Evolutionary conservation across 1,139 yeast species (phyloP).

Genomic region (Tardiomyces digboiensis): DNA sequence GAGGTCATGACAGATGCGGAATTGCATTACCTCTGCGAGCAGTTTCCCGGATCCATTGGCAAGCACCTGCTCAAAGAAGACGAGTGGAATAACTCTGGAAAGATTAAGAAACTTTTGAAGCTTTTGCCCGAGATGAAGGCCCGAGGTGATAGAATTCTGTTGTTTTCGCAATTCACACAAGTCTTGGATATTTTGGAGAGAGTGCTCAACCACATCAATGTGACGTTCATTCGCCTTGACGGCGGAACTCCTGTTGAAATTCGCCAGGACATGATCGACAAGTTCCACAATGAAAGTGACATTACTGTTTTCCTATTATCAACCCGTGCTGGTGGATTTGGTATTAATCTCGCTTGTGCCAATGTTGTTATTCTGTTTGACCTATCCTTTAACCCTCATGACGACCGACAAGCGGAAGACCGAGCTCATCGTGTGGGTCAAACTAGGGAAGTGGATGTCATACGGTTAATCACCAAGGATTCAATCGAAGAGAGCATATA

Average conservation of each 20-base stretch:
- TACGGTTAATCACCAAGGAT: constrained; percentile 59
- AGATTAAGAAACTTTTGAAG: constrained; percentile 46
- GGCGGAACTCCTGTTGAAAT: constrained; percentile 93
- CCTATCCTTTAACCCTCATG: constrained; percentile 95
- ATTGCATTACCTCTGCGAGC: constrained; percentile 60
- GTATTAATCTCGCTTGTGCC: constrained; percentile 93
- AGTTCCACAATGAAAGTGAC: constrained; percentile 70
- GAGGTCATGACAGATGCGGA: constrained; percentile 93
- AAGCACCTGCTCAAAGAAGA: constrained; percentile 42
- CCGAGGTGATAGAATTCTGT: constrained; percentile 63
- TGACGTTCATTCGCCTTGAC: constrained; percentile 77
- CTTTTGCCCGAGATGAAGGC: constrained; percentile 51
- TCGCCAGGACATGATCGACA: constrained; percentile 86
- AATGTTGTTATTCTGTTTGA: constrained; percentile 87
- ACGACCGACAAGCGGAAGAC: constrained; percentile 97
- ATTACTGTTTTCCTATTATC: constrained; percentile 84
- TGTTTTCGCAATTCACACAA: constrained; percentile 91
- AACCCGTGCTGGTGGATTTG: constrained; percentile 98
- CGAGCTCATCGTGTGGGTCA: constrained; percentile 98
- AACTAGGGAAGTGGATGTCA: constrained; percentile 74
- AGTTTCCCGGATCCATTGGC: constrained; percentile 58
- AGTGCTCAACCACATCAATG: constrained; percentile 53
- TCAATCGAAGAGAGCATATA: constrained; percentile 88
- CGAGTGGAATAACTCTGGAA: constrained; percentile 70
- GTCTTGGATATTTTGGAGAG: constrained; percentile 79